Evolutionary conservation across 1,284 basidiomycete species (phyloP), one percentile per base, ranked within the genome.

Genomic region (Omphalotus olearius): DNA sequence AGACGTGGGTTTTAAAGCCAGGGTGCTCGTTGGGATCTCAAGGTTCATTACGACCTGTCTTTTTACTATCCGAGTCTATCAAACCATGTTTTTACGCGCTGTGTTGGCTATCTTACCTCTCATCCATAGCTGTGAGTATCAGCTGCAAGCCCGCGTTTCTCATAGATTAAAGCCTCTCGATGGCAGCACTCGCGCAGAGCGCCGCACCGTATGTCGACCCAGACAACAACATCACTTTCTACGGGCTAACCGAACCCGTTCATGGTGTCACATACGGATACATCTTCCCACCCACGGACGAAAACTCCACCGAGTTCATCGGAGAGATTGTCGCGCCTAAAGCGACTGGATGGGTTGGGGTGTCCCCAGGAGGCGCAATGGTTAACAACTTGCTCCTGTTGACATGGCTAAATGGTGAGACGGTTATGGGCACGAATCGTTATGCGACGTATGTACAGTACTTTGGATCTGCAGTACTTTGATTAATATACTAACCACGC

Each of bases 251-350:
- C 5, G 79, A 81, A 44, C 67, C 75, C 23, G 71, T 68, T 2
- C 72, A 80, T 57, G 50, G 59, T 16, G 77, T 82, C 4, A 73
- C 71, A 18, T 79, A 76, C 57, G 80, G 79, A 50, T 74, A 73
- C 53, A 66, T 75, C 37, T 78, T 82, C 59, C 79, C 79, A n/a
- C 74, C 76, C 18, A 65, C 62, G 4, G 64, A 67, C 13, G 67
- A 67, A 13, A 65, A 65, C 23, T 49, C 66, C 2, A 64, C 67
- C 25, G 63, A 83, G 59, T 83, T 83, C 61, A 79, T 84, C 56
- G 82, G 75, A 51, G 78, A 80, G 63, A 75, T 83, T 47, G 74
- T 82, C 23, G 75, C 79, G 7, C 80, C 82, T 3, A 67, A 79
- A 45, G 70, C 59, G 5, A 71, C 71, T 6, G 60, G 72, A 69